Conservation (phyloP, 495 filamentous ascomycete species). For the Extremus antarcticus region DNA sequence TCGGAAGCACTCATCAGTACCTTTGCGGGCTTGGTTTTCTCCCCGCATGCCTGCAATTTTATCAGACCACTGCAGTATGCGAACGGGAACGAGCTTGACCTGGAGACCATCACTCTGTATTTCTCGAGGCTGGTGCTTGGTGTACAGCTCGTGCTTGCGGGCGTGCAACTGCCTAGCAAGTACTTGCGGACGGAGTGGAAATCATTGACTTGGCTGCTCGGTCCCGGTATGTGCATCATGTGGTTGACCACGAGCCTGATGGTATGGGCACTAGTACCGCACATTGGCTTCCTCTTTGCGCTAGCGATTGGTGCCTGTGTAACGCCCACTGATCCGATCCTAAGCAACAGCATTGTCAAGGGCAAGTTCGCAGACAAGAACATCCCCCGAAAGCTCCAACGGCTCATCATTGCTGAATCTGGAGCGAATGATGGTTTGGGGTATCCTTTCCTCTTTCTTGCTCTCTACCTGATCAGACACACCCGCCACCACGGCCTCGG, state of each 20-base stretch:
- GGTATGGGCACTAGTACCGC: slow-evolving; percentile 67
- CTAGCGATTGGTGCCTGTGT: slow-evolving; percentile 73
- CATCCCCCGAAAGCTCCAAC: slow-evolving; percentile 69
- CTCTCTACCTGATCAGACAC: slow-evolving; percentile 75
- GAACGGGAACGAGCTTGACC: slow-evolving; percentile 44
- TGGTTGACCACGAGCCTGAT: slow-evolving; percentile 75
- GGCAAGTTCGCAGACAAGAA: slow-evolving; percentile 89
- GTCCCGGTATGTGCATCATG: slow-evolving; percentile 80
- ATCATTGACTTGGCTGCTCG: slow-evolving; percentile 61
- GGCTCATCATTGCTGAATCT: slow-evolving; percentile 81
- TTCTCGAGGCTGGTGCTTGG: slow-evolving; percentile 84
- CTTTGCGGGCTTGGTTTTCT: slow-evolving; percentile 66
- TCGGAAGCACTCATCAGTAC: slow-evolving; percentile 85
- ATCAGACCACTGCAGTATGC: slow-evolving; percentile 70
- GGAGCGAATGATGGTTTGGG: slow-evolving; percentile 92
- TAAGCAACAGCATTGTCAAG: slow-evolving; percentile 86
- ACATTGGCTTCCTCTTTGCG: slow-evolving; percentile 63
- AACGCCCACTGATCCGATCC: slow-evolving; percentile 82
- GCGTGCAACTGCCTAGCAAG: slow-evolving; percentile 80
- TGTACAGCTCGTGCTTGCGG: slow-evolving; percentile 81
- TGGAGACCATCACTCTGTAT: slow-evolving; percentile 59
- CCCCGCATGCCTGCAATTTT: slow-evolving; percentile 65
- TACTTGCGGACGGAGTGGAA: slow-evolving; percentile 73
- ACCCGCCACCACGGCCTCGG: slow-evolving; percentile 46
- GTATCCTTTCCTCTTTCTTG: slow-evolving; percentile 80